Evolutionary conservation across 1,284 basidiomycete genomes (phyloP).

Genomic region (Calocybe gambosa): DNA sequence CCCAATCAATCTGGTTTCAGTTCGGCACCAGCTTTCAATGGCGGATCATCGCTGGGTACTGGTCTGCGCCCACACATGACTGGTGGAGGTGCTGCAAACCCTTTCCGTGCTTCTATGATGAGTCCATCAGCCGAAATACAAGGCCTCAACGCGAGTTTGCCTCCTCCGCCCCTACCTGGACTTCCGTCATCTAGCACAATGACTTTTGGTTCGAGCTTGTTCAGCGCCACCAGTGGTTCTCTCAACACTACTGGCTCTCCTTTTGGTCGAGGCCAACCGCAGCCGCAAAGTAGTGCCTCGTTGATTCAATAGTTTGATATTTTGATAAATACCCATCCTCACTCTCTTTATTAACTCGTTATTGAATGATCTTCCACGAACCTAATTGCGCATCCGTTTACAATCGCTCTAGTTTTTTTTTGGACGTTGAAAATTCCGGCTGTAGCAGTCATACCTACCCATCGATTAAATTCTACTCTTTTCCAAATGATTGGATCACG

Average conservation of each 20-base stretch:
- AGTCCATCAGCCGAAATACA: slow-evolving; percentile 15
- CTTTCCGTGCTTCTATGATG: slow-evolving; percentile 68
- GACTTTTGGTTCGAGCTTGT: slow-evolving; percentile 13
- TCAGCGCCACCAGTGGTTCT: slow-evolving; percentile 10
- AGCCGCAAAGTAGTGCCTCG: slow-evolving; percentile 18
- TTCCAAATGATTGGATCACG: slow-evolving; percentile 2
- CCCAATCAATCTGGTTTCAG: slow-evolving; percentile 15
- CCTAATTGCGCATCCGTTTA: slow-evolving; percentile 8
- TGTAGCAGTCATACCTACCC: slow-evolving; percentile 2
- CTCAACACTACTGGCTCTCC: slow-evolving; percentile 14
- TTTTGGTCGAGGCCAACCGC: slow-evolving; percentile 17
- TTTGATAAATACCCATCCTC: slow-evolving; percentile 1
- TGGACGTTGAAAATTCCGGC: slow-evolving; percentile 8
- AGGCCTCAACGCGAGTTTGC: slow-evolving; percentile 3
- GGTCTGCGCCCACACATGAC: slow-evolving; percentile 72
- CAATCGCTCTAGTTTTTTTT: slow-evolving; percentile 3
- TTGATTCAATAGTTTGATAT: slow-evolving; percentile 23
- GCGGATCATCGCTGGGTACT: slow-evolving; percentile 41
- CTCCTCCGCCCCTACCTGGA: slow-evolving; percentile 10
- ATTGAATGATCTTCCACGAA: slow-evolving; percentile 6
- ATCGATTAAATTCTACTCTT: slow-evolving; percentile 5
- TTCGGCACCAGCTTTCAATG: slow-evolving; percentile 21
- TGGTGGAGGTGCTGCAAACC: slow-evolving; percentile 65
- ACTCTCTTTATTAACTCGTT: slow-evolving; percentile 7
- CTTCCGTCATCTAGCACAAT: slow-evolving; percentile 10